Evolutionary conservation across 1,284 basidiomycete genomes (phyloP), one percentile per base, ranked within the genome.

Genomic region (Ceratobasidium sp.): DNA sequence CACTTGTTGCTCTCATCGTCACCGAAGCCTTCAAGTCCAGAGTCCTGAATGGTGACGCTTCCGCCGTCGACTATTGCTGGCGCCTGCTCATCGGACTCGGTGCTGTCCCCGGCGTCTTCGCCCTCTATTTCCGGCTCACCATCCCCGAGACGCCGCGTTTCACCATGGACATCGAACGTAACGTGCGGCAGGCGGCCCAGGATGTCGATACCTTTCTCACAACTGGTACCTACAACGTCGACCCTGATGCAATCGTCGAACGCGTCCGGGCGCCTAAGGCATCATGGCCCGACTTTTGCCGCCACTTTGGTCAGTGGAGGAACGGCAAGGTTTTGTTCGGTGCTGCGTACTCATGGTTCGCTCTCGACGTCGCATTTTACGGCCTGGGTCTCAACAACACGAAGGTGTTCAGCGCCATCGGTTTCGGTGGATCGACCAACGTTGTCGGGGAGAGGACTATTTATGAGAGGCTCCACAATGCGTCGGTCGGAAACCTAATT

Each of bases 151-250:
- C 85, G 16, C 79, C 93, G 46, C 92, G 93, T 78, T 96, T 92
- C 86, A 95, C 93, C 75, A 93, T 95, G 89, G 93, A 95, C 83
- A 88, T 95, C 78, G 92, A 95, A 83, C 89, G 92, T 76, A 93
- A 95, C 82, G 86, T 94, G 76, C 84, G 88, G 78, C 90, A 91
- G 79, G 92, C 92, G 9, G 79, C 88, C 14, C 83, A 86, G 69
- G 91, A 93, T 80, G 90, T 91, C 77, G 84, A 87, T 76, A 86
- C 86, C 46, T 89, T 92, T 79, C 81, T 94, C 68, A 84, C 85
- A 51, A 85, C 84, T n/a, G 83, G 82, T 46, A 81, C 81, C 7
- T 88, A 84, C 81, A 82, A 82, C n/a, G 82, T 85, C 71, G 88
- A 92, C 79, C 85, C 86, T 13, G 88, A 89, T 77, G 85, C 86